Evolutionary conservation across 257 asterid genomes (phyloP).

Genomic region (Osmanthus fragrans): DNA sequence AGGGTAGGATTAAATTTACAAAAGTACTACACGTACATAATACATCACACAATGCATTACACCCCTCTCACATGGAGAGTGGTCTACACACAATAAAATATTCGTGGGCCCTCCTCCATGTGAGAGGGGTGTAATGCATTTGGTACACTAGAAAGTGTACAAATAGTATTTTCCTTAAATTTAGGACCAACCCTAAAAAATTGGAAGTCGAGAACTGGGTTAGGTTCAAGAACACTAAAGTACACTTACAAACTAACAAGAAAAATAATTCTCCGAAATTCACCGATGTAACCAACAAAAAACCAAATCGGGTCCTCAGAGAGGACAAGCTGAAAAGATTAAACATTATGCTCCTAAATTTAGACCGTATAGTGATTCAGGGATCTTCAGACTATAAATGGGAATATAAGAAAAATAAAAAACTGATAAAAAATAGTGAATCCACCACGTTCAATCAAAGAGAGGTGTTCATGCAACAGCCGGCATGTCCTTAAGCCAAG

Average conservation of each 20-base stretch:
- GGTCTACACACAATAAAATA: too few relatives aligned
- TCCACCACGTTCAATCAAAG: conserved; percentile 24
- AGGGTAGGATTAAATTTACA: not conserved
- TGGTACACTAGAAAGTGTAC: too few relatives aligned
- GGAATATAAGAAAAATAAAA: conserved; percentile 30
- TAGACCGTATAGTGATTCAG: conserved; percentile 22
- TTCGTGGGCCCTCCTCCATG: too few relatives aligned
- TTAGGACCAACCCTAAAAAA: not conserved
- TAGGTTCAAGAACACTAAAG: not conserved
- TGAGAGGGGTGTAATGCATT: too few relatives aligned
- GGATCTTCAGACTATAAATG: conserved; percentile 39
- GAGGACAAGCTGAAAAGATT: conserved; percentile 15
- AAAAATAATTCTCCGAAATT: conserved; percentile 5
- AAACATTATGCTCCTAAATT: conserved; percentile 28
- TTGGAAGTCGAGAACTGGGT: not conserved
- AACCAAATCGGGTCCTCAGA: conserved; percentile 16
- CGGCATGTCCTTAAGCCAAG: conserved; percentile 84
- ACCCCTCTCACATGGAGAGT: too few relatives aligned
- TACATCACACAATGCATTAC: too few relatives aligned
- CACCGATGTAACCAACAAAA: conserved; percentile 14
- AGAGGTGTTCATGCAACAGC: conserved; percentile 49
- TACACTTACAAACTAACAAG: not conserved
- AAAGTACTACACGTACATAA: too few relatives aligned
- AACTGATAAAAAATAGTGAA: conserved; percentile 42
- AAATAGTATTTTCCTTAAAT: too few relatives aligned